Evolutionary conservation across 257 asterid species (phyloP), one percentile per base, ranked within the genome.

Genomic region (Rubia yunnanensis): DNA sequence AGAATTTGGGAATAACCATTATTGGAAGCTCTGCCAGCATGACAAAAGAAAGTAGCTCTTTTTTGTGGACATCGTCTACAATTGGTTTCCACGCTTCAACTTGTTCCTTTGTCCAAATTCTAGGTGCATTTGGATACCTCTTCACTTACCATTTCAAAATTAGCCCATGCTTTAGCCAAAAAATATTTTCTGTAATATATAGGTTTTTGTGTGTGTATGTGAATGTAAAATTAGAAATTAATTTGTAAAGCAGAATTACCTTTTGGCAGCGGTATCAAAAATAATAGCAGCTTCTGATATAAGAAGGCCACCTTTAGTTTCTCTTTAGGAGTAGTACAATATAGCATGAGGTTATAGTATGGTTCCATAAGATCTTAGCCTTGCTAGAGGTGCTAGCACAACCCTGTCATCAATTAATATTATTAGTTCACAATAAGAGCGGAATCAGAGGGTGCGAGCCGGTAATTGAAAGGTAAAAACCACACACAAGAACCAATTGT

Each of bases 291-390:
- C 96, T 77, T 89, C 95, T 0, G 77, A 2, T 28, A 89, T 15
- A 30, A 89, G 74, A 52, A 84, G 56, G 22, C 87, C 86, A 0
- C 87, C 95, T 52, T 78, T 67, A 34, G 73, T 65, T 52, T 88
- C 74, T 78, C 95, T 83, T 76, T 86, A 92, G 0, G 91, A 71
- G 76, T 85, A 89, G 26, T 86, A 85, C 79, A 85, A 56, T 46
- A 70, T 50, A 68, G 92, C 95, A 76, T 88, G 92, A 11, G 84
- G 85, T 68, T 83, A 90, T 20, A 92, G 95, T n/a, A 88, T 66
- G 31, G 77, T 76, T 34, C 67, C 66, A 6, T 62, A 61, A 20
- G 73, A 70, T 61, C 73, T 69, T 35, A 41, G 52, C 60, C 73
- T 69, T 59, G 67, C 50, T 26, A 69, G 44, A 30, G 73, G 73